Evolutionary conservation across 371 early-diverging fungal genomes (phyloP).

Genomic region (Mucor velutinosus): DNA sequence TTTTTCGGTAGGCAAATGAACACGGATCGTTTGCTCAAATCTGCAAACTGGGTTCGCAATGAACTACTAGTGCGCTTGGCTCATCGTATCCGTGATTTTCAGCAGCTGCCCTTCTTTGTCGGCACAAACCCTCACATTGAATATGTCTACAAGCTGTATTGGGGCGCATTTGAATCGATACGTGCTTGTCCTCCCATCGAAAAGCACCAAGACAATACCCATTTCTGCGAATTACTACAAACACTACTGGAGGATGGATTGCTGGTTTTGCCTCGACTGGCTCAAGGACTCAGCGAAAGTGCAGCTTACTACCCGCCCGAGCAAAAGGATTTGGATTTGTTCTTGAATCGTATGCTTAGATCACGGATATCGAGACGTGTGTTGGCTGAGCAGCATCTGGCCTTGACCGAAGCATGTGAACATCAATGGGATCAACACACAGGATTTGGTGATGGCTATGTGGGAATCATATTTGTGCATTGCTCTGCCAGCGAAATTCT

Average conservation of each 20-base stretch:
- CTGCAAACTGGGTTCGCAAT: conserved; percentile 87
- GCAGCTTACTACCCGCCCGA: conserved; percentile 46
- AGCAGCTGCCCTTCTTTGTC: conserved; percentile 89
- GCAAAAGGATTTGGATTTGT: conserved; percentile 64
- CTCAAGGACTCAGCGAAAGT: conserved; percentile 84
- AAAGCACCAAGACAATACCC: conserved; percentile 72
- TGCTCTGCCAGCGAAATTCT: conserved; percentile 59
- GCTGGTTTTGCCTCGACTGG: conserved; percentile 84
- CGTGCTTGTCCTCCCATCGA: conserved; percentile 67
- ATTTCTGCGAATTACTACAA: conserved; percentile 75
- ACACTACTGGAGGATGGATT: conserved; percentile 74
- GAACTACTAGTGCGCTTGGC: conserved; percentile 93
- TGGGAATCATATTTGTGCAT: conserved; percentile 63
- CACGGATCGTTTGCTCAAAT: conserved; percentile 76
- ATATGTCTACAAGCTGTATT: conserved; percentile 85
- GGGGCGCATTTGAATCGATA: conserved; percentile 84
- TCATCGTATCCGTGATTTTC: conserved; percentile 88
- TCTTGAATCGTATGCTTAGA: conserved; percentile 87
- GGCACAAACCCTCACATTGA: conserved; percentile 92
- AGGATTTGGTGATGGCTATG: conserved; percentile 49
- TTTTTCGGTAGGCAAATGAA: conserved; percentile 92
- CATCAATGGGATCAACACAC: conserved; percentile 38
- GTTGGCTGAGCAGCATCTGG: conserved; percentile 91
- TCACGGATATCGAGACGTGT: conserved; percentile 92
- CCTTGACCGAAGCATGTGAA: conserved; percentile 70